Conservation (phyloP, 148 eudicot genomes). For the Camellia sinensis region DNA sequence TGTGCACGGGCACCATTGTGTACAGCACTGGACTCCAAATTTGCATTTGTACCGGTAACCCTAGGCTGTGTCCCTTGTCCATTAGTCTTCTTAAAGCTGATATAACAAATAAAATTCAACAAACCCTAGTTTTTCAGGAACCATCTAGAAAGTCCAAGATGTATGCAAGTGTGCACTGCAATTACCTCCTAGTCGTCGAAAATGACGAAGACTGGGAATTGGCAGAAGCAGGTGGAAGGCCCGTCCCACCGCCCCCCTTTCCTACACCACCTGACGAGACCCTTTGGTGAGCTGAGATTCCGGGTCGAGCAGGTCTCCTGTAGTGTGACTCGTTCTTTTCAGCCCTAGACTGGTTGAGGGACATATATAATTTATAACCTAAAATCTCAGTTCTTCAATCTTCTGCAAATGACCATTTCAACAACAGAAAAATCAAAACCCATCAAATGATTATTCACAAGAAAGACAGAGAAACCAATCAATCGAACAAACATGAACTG, state of each 20-base stretch:
- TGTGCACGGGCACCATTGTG: conserved; percentile 69
- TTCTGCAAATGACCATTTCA: background rate
- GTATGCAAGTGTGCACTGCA: conserved; percentile 10
- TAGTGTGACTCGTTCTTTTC: conserved; percentile 72
- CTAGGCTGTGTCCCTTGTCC: conserved; percentile 70
- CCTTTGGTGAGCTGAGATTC: conserved; percentile 45
- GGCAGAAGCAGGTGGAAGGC: conserved; percentile 41
- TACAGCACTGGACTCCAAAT: conserved; percentile 31
- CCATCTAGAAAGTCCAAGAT: background rate
- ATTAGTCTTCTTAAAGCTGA: conserved; percentile 64
- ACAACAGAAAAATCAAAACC: background rate
- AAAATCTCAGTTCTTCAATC: conserved; percentile 13
- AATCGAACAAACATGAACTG: background rate
- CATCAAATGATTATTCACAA: too few species aligned
- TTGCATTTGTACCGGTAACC: conserved; percentile 36
- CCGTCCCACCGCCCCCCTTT: conserved; percentile 50
- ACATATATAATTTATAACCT: conserved; percentile 53
- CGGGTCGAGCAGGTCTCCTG: conserved; percentile 56
- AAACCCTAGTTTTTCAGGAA: conserved; percentile 5
- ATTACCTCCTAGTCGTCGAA: conserved; percentile 30
- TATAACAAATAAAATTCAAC: conserved; percentile 8
- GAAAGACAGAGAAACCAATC: background rate
- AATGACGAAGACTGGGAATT: conserved; percentile 15
- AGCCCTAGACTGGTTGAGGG: conserved; percentile 80
- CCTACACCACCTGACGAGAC: conserved; percentile 43